phyloP scores from a whole-genome alignment of 2,329 filamentous ascomycete species.

The Cladophialophora bantiana region DNA sequence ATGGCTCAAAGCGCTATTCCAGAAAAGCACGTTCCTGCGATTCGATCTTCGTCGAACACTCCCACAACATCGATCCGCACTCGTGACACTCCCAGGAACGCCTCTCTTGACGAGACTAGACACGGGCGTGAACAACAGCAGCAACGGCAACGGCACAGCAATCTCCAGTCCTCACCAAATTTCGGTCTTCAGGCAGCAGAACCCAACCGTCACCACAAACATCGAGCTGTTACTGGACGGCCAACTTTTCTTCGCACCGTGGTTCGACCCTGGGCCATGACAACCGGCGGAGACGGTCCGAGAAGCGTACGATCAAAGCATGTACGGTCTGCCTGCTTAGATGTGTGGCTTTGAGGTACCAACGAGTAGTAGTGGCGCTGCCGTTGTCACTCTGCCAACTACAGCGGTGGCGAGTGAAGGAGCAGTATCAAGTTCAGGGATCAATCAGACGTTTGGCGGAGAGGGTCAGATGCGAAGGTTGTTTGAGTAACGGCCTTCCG shows the following conservation, averaged over 20 bases:
- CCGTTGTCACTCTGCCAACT: neutral
- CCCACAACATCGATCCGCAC: neutral
- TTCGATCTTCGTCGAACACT: neutral
- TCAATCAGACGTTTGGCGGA: neutral
- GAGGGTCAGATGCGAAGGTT: neutral
- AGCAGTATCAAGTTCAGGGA: neutral
- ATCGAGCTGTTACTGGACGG: slow-evolving; percentile 8
- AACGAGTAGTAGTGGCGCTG: neutral
- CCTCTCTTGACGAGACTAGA: neutral
- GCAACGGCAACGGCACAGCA: neutral
- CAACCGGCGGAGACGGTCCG: slow-evolving; percentile 24
- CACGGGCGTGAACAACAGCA: neutral
- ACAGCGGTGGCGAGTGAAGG: neutral
- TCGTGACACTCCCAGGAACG: slow-evolving; percentile 13
- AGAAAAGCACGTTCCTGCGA: neutral
- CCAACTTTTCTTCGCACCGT: slow-evolving; percentile 21
- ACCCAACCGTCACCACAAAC: slow-evolving; percentile 7
- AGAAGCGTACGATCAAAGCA: slow-evolving; percentile 18
- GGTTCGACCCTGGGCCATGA: slow-evolving; percentile 25
- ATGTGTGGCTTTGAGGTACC: slow-evolving; percentile 4
- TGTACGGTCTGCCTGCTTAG: slow-evolving; percentile 22
- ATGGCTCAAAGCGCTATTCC: slow-evolving; percentile 21
- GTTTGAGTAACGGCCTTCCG: no score
- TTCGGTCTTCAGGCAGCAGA: neutral
- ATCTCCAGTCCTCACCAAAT: neutral